A percentile compares a stretch with the other conserved stretches of the same genome.
Evolutionary conservation across 2,329 filamentous ascomycete genomes (phyloP).

Genomic region (Xylaria sp.): DNA sequence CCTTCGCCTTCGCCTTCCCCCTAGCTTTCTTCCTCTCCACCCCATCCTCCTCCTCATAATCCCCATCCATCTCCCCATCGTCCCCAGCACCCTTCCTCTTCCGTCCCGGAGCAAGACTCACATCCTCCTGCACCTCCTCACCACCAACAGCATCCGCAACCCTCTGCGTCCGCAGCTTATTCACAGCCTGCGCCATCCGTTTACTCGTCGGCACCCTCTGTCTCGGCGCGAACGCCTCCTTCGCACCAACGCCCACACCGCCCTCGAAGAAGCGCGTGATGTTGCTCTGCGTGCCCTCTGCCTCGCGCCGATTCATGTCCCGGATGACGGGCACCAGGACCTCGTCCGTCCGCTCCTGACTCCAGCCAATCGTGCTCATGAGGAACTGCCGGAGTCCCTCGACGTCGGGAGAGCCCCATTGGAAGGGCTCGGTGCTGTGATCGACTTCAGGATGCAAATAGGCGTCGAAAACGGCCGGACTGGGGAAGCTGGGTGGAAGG

Average conservation of each 20-base stretch:
- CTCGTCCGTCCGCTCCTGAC: conserved; percentile 85
- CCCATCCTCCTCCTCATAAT: conserved; percentile 23
- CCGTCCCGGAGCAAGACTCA: conserved; percentile 19
- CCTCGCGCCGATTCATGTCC: conserved; percentile 85
- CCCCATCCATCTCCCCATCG: conserved; percentile 13
- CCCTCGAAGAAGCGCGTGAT: conserved; percentile 92
- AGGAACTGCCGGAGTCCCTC: conserved; percentile 78
- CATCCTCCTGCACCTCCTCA: conserved; percentile 19
- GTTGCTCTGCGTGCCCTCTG: conserved; percentile 90
- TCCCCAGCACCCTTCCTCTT: conserved; percentile 32
- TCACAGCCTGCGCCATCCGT: conserved; percentile 71
- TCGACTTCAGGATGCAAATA: conserved; percentile 88
- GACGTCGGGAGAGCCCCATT: conserved; percentile 94
- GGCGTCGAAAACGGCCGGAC: conserved; percentile 69
- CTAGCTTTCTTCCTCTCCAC: conserved; percentile 15
- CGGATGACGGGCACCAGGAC: conserved; percentile 90
- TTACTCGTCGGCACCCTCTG: conserved; percentile 62
- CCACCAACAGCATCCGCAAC: conserved; percentile 22
- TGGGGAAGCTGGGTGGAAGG: conserved; percentile 74
- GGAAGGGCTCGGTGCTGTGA: conserved; percentile 67
- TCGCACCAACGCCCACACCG: conserved; percentile 53
- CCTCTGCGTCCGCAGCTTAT: conserved; percentile 48
- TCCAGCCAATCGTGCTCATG: conserved; percentile 91
- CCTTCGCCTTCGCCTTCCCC: conserved; percentile 15
- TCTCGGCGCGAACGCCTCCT: conserved; percentile 64